Base-by-base conservation (phyloP, 306 rosid genomes). In the Cucurbita pepo region DNA sequence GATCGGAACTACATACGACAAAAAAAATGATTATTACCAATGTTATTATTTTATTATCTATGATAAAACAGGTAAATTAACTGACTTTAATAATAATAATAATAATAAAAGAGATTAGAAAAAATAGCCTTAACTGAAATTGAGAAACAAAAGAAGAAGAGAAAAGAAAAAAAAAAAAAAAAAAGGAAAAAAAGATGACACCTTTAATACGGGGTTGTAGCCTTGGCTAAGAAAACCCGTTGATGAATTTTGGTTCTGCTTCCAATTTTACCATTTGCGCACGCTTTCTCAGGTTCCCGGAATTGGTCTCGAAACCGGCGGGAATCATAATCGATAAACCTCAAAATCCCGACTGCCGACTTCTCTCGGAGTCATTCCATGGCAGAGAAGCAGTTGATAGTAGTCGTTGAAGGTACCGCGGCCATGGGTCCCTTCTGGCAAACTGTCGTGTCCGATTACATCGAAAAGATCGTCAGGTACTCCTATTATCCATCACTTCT, bases 381-480 rank as follows among this genome's bases (percentile, higher is more conserved):
- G 97, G 90, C 83, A 30, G 97, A 87, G 78, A 91, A 83, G 87
- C 96, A 86, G 83, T 79, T 91, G 78, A 88, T 88, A 80, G 80
- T 91, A 7, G 94, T 52, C 40, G 97, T 89, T 8, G 97, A 91
- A 81, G 85, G 87, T 63, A 91, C 96, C 38, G 96, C 91, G 5
- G 96, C 94, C 30, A 83, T 91, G 90, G 96, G 97, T 0, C 94
- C 91, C 34, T 88, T 80, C 76, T 91, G 96, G 97, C 71, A 73
- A 15, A 75, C 85, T 50, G n/a, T 88, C 71, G 75, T 76, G 44
- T 66, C 75, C 55, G 97, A 91, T 80, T 91, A 91, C 82, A 82
- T 91, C 14, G 94, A 89, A 7, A 91, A 91, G 85, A 79, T 91
- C 66, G 79, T 87, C 75, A 88, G 97, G 97, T 91, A 37, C n/a